Percentiles rank a stretch among this genome's conserved stretches.
These are phyloP conservation scores for Pyrenula massariospora DNA, from an alignment of 495 filamentous ascomycete species.

Conservation along the genomic window DNA sequence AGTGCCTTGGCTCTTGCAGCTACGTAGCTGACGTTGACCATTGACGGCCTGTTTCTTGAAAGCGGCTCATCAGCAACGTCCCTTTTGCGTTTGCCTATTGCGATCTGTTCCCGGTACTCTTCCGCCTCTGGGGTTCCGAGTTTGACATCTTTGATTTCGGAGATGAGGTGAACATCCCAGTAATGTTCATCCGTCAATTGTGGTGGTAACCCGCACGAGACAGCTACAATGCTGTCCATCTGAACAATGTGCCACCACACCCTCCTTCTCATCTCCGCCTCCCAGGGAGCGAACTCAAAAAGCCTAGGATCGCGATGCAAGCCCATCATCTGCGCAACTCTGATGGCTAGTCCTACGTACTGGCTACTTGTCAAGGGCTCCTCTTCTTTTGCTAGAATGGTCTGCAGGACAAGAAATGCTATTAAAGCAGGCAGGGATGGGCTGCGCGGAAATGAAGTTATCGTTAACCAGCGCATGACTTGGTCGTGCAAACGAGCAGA, in stretches of 20 bases:
- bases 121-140: constrained; percentile 27
- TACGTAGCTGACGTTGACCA: constrained; percentile 37
- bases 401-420: constrained; percentile 33
- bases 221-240: constrained; percentile 43
- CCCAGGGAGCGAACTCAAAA: constrained; percentile 51
- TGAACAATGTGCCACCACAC: constrained; percentile 67
- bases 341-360: constrained; percentile 43
- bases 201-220: constrained; percentile 35
- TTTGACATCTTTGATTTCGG: constrained; percentile 33
- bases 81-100: constrained; percentile 17
- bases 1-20: constrained; percentile 32
- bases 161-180: constrained; percentile 34
- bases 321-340: constrained; percentile 64
- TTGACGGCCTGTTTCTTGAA: constrained; percentile 30
- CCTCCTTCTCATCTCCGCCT: constrained; percentile 56
- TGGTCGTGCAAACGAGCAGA: constrained; percentile 29
- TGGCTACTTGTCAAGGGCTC: constrained; percentile 35
- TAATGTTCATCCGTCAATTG: constrained; percentile 32
- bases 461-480: constrained; percentile 29
- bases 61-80: constrained; percentile 34
- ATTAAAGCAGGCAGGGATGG: constrained; percentile 30
- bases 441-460: constrained; percentile 33
- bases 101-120: constrained; percentile 22
- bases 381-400: constrained; percentile 34
- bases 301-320: constrained; percentile 58